Evolutionary conservation across 768 basidiomycete genomes (phyloP), one percentile per base, ranked within the genome.

Genomic region (Leccinum subtestaceum): DNA sequence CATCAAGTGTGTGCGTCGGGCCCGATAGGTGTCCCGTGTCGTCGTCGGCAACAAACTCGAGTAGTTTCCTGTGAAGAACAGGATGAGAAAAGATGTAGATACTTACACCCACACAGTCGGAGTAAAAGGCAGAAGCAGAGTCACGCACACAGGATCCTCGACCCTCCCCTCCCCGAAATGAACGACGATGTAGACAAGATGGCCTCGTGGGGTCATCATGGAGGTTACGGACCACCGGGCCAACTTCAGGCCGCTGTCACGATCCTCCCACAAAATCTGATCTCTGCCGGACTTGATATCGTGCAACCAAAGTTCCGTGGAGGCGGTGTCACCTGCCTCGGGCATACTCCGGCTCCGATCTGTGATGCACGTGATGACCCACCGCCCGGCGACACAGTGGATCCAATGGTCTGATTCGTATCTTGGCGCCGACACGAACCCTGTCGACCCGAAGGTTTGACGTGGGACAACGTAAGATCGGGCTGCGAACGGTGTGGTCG

Each of bases 1-100:
- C 61, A 13, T 65, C 52, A 5, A 66, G 13, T 0, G 36, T 43
- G 17, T 66, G 59, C 11, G 15, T 38, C 38, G 56, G 61, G 7
- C 53, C 53, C 9, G 52, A 57, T 53, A 63, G 46, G 23, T 21
- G 0, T 2, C 64, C 67, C 17, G 64, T 66, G 21, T 66, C 61
- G 1, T 68, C 54, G 11, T 67, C 53, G 9, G 56, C 64, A 23
- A 51, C 56, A 21, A 66, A 60, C 54, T 63, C 61, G 51, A 68
- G 59, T 23, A 66, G 48, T 5, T 53, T 65, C 32, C 66, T 66
- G 52, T 5, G 15, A 34, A 46, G 21, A 21, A 54, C 9, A 9
- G 10, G 15, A 2, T 36, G 34, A 38, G 15, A 38, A 17, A 17
- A 38, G 36, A 38, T 36, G 13, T 36, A 36, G 19, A 23, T 34